Conservation (phyloP, 1,139 yeast genomes). For the Meyerozyma carpophila region DNA sequence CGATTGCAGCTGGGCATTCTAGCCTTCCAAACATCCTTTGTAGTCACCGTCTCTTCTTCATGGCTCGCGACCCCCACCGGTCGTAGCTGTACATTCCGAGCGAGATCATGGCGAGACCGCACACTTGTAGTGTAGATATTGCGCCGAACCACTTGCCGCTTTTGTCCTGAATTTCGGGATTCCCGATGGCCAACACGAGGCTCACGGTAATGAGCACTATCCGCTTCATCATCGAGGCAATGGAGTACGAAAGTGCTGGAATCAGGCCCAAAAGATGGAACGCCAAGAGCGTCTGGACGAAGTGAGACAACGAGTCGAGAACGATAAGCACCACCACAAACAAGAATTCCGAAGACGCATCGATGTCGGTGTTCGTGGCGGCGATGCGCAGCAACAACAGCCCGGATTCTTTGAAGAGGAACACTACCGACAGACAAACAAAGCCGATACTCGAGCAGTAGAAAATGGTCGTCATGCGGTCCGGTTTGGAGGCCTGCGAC, state of each 20-base stretch:
- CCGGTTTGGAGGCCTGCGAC: constrained; percentile 25
- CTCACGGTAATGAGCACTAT: constrained; percentile 34
- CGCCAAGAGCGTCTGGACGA: constrained; percentile 31
- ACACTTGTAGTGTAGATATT: constrained; percentile 23
- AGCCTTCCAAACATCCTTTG: constrained; percentile 38
- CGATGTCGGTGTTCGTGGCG: constrained; percentile 12
- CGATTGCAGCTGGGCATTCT: constrained; percentile 38
- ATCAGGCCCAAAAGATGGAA: constrained; percentile 34
- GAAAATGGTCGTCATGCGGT: constrained; percentile 33
- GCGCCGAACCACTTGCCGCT: constrained; percentile 20
- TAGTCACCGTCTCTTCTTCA: not conserved
- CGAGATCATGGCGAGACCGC: constrained; percentile 26
- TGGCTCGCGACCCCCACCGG: constrained; percentile 30
- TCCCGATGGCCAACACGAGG: constrained; percentile 21
- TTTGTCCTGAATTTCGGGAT: constrained; percentile 4
- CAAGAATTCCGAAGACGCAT: constrained; percentile 17
- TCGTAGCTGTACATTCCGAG: constrained; percentile 37
- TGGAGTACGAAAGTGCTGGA: constrained; percentile 37
- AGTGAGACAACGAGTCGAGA: constrained; percentile 30
- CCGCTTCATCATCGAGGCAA: constrained; percentile 41
- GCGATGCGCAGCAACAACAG: constrained; percentile 7
- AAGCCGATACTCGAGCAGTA: constrained; percentile 34
- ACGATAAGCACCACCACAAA: constrained; percentile 20
- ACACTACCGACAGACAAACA: constrained; percentile 26
- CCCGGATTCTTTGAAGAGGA: constrained; percentile 26